These are phyloP conservation scores for Pseudomassariella vexata DNA, from an alignment of 2,329 filamentous ascomycete species.

Conservation along the genomic window DNA sequence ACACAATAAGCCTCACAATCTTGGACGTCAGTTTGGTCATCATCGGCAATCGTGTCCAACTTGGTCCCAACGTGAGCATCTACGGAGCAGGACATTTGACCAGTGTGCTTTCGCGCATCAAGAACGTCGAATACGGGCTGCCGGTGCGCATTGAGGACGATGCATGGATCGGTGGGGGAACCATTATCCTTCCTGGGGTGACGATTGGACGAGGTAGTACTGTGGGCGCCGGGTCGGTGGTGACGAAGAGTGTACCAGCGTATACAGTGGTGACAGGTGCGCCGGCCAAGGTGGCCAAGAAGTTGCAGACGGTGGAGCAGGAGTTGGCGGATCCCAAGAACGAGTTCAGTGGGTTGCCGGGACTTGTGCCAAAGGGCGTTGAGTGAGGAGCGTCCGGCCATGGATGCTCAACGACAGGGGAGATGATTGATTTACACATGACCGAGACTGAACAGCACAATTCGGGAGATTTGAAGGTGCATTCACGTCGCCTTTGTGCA, in stretches of 20 bases:
- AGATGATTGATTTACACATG: no score
- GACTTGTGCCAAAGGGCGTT: no score
- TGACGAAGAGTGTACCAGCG: constrained; percentile 42
- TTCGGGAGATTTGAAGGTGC: no score
- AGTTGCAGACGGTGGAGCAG: no score
- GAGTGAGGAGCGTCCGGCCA: no score
- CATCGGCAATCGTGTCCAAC: constrained; percentile 64
- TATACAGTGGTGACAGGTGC: constrained; percentile 42
- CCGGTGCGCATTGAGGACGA: constrained; percentile 44
- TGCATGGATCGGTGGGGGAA: constrained; percentile 49
- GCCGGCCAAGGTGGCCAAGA: constrained; percentile 38
- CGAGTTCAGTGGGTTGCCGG: no score
- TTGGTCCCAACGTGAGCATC: constrained; percentile 67
- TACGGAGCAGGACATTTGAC: constrained; percentile 68
- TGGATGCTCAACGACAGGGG: no score
- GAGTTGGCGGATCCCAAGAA: no score
- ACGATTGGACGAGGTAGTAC: constrained; percentile 47
- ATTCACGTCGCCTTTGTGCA: no score
- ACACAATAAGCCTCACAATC: constrained; percentile 55
- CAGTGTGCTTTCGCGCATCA: constrained; percentile 45
- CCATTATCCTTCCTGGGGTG: constrained; percentile 44
- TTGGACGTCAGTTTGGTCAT: constrained; percentile 67
- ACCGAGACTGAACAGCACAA: no score
- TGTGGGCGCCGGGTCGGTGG: constrained; percentile 42
- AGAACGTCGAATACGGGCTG: constrained; percentile 40